phyloP scores from a whole-genome alignment of 2,329 filamentous ascomycete species.

The Exserohilum rostratum region DNA sequence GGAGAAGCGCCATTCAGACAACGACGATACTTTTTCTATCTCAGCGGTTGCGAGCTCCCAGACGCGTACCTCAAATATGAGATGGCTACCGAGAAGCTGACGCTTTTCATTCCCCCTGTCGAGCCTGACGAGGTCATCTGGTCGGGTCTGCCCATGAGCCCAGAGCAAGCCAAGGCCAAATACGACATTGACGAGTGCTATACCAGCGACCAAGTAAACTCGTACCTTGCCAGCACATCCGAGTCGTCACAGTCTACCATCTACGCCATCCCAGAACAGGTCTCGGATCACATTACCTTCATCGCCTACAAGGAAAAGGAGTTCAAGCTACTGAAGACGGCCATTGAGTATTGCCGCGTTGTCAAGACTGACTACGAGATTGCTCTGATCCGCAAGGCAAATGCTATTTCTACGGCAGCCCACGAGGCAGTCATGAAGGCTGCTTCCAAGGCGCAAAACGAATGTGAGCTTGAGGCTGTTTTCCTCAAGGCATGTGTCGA shows the following conservation, averaged over 20 bases:
- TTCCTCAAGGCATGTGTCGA: slow-evolving; percentile 80
- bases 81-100: slow-evolving; percentile 72
- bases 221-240: slow-evolving; percentile 65
- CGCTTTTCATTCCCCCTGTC: slow-evolving; percentile 88
- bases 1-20: slow-evolving; percentile 62
- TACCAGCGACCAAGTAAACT: slow-evolving; percentile 75
- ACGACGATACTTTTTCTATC: slow-evolving; percentile 91
- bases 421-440: slow-evolving; percentile 72
- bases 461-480: slow-evolving; percentile 80
- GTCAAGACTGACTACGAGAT: slow-evolving; percentile 89
- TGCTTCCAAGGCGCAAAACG: slow-evolving; percentile 71
- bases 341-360: slow-evolving; percentile 80
- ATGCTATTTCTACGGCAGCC: slow-evolving; percentile 76
- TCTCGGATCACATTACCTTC: slow-evolving; percentile 74
- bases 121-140: slow-evolving; percentile 91
- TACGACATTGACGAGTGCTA: slow-evolving; percentile 73
- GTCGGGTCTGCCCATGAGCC: slow-evolving; percentile 83
- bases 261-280: slow-evolving; percentile 79
- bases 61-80: slow-evolving; percentile 85
- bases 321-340: slow-evolving; percentile 59
- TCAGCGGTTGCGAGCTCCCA: slow-evolving; percentile 82
- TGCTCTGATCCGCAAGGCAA: slow-evolving; percentile 79
- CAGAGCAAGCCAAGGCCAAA: slow-evolving; percentile 72
- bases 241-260: slow-evolving; percentile 60
- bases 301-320: slow-evolving; percentile 72